phyloP scores from a whole-genome alignment of 1,284 basidiomycete genomes.

The Phellinidium pouzarii region DNA sequence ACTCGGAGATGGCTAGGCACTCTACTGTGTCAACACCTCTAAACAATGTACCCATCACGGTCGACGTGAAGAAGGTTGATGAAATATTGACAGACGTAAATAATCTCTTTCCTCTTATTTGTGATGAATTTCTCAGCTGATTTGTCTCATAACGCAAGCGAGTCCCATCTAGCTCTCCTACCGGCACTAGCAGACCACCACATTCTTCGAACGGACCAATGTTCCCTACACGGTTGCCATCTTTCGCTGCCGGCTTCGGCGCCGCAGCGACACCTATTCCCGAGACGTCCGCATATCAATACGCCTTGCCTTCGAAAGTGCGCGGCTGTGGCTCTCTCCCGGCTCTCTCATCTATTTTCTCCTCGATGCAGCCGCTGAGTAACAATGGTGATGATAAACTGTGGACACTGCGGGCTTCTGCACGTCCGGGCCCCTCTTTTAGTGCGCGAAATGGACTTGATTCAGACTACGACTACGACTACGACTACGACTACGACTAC shows the following conservation, averaged over 20 bases:
- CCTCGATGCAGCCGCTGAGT: background rate
- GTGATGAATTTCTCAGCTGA: no score
- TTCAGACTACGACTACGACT: background rate
- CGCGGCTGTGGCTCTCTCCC: background rate
- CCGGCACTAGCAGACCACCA: background rate
- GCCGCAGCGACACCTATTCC: background rate
- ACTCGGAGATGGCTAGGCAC: no score
- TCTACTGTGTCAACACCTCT: no score
- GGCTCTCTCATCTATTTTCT: background rate
- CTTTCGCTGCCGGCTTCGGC: background rate
- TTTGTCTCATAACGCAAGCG: no score
- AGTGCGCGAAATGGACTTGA: background rate
- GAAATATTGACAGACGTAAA: background rate
- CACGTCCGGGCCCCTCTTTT: background rate
- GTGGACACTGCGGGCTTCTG: background rate
- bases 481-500: slow-evolving; percentile 2
- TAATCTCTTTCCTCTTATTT: no score
- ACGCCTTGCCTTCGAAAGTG: slow-evolving; percentile 6
- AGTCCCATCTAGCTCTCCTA: no score
- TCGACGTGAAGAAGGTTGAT: background rate
- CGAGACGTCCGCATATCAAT: background rate
- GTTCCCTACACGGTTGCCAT: background rate
- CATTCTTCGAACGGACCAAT: background rate
- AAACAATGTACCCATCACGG: no score
- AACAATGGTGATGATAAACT: background rate